These are phyloP conservation scores for Scheffersomyces cryptocercus DNA, from an alignment of 1,139 yeast species.

Conservation along the genomic window DNA sequence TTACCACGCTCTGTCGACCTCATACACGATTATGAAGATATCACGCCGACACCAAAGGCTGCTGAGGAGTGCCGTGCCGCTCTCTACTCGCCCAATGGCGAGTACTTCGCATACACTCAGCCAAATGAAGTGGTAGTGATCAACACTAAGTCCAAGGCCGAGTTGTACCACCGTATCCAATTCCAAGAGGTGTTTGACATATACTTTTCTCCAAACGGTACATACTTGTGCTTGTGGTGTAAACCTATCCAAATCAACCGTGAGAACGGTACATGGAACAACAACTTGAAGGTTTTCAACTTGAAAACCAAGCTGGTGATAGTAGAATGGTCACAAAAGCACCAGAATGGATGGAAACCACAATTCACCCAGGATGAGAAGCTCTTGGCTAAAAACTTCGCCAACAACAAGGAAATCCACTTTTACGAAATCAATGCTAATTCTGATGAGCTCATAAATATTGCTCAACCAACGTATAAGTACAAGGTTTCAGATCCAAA, in stretches of 20 bases:
- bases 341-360: conserved; percentile 89
- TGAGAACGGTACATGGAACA: conserved; percentile 67
- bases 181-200: conserved; percentile 73
- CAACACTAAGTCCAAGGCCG: conserved; percentile 46
- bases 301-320: conserved; percentile 49
- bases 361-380: conserved; percentile 83
- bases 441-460: conserved; percentile 39
- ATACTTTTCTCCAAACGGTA: conserved; percentile 87
- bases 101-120: conserved; percentile 58
- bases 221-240: conserved; percentile 85
- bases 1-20: conserved; percentile 18
- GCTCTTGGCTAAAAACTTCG: conserved; percentile 62
- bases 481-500: conserved; percentile 63
- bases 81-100: conserved; percentile 54
- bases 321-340: conserved; percentile 73
- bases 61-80: conserved; percentile 46
- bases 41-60: conserved; percentile 19
- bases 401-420: conserved; percentile 64
- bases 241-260: conserved; percentile 66
- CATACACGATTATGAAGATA: conserved; percentile 17
- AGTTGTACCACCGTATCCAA: conserved; percentile 43
- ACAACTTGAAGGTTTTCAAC: conserved; percentile 78
- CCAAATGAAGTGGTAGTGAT: conserved; percentile 58
- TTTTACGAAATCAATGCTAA: conserved; percentile 58
- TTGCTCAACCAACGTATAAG: conserved; percentile 58